Evolutionary conservation across 371 early-diverging fungal genomes (phyloP), one percentile per base, ranked within the genome.

Genomic region (Syncephalastrum monosporum): DNA sequence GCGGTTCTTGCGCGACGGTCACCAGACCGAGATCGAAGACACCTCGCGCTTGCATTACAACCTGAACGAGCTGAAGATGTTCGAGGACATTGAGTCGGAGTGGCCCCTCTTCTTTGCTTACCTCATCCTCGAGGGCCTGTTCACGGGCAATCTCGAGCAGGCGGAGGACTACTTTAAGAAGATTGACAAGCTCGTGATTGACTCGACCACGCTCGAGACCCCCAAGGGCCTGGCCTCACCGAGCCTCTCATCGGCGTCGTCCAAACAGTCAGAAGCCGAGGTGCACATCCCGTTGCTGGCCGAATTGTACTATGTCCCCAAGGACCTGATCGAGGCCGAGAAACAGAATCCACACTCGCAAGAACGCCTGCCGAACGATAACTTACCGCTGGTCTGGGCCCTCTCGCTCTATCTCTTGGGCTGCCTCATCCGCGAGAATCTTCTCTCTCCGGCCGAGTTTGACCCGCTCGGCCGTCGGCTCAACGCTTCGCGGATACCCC

Each of bases 71-170:
- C 82, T 95, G 51, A 83, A 85, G 63, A 78, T 91, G n/a, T 95
- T 95, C 67, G 91, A 93, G 60, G 72, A 84, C 53, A 86, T 95
- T 49, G 95, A 95, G 68, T 91, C 87, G 25, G 95, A 95, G 68
- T 95, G 95, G 95, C 95, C 95, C 4, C 68, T 95, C 12, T 95
- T 95, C 65, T 95, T 90, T 61, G 92, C 95, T 1, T 95, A 93
- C 61, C 75, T 93, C 74, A 84, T 95, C 33, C 71, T 95, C 29
- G 93, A 93, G 57, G 95, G 92, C 13, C 61, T 87, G 14, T 92
- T 93, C 64, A 80, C 79, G 4, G 90, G 80, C 0, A 84, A 92
- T 55, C 61, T 66, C 41, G 76, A 79, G 1, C 87, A 87, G 63
- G 91, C 83, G 3, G 83, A 87, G 48, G 85, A 88, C 49, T 94